phyloP scores from a whole-genome alignment of 495 filamentous ascomycete genomes.

The Entonaema liquescens region DNA sequence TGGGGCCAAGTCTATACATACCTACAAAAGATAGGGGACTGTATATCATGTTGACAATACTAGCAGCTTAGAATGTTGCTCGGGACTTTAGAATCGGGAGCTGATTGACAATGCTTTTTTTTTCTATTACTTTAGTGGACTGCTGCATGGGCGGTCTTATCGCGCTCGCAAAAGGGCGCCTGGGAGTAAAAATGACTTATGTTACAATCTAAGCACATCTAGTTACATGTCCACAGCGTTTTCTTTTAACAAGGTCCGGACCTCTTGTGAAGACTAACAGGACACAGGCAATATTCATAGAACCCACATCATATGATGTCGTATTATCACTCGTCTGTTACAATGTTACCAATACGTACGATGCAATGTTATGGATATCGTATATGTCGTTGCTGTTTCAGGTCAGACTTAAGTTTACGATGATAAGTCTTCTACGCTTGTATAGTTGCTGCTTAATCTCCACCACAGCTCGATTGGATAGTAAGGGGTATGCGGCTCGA shows the following conservation, averaged over 20 bases:
- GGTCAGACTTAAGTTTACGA: slow-evolving; percentile 18
- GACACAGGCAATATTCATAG: neutral
- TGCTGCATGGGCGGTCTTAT: slow-evolving; percentile 14
- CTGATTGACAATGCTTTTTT: slow-evolving; percentile 2
- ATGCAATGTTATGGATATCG: neutral
- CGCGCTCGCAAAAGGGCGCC: slow-evolving; percentile 23
- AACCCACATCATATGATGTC: slow-evolving; percentile 1
- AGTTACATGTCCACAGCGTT: neutral
- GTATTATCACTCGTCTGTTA: neutral
- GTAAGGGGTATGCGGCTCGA: slow-evolving; percentile 3
- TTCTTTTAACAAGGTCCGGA: neutral
- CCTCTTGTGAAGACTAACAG: neutral
- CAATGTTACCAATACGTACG: neutral
- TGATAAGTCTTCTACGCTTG: slow-evolving; percentile 11
- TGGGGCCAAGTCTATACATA: slow-evolving; percentile 1
- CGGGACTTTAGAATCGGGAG: slow-evolving; percentile 1
- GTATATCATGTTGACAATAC: slow-evolving; percentile 21
- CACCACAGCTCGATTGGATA: slow-evolving; percentile 36
- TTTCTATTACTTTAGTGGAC: slow-evolving; percentile 2
- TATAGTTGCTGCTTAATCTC: slow-evolving; percentile 14
- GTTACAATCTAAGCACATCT: slow-evolving; percentile 13
- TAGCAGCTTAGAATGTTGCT: slow-evolving; percentile 7
- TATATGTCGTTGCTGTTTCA: slow-evolving; percentile 28
- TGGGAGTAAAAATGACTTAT: slow-evolving; percentile 24
- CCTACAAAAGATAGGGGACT: slow-evolving; percentile 9